Evolutionary conservation across 768 basidiomycete species (phyloP).

Genomic region (Rhodotorula diobovata): DNA sequence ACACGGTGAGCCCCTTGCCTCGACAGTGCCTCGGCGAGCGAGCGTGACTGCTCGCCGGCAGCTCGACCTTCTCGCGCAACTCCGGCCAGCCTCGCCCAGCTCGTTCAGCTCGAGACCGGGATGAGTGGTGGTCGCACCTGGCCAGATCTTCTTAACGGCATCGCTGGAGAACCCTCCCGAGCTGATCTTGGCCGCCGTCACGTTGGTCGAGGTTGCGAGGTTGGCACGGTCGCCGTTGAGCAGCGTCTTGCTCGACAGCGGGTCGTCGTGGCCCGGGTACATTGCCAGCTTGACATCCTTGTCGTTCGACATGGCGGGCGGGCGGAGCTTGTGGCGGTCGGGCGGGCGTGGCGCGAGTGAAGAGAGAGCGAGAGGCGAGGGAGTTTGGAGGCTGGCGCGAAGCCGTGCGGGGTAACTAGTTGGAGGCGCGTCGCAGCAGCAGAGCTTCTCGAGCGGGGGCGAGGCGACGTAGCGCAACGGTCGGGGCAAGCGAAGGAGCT

Average conservation of each 20-base stretch:
- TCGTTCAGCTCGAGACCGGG: too few relatives aligned
- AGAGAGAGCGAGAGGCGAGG: not conserved
- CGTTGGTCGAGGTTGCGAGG: conserved; percentile 7
- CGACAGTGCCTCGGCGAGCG: too few relatives aligned
- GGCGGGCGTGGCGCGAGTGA: not conserved
- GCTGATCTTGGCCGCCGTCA: not conserved
- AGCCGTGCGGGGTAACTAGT: too few relatives aligned
- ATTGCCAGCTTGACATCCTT: conserved; percentile 39
- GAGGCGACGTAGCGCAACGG: too few relatives aligned
- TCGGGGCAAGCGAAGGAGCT: too few relatives aligned
- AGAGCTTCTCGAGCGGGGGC: too few relatives aligned
- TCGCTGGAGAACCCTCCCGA: conserved; percentile 2
- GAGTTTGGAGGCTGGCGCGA: too few relatives aligned
- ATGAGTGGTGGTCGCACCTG: conserved; percentile 12
- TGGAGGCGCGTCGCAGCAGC: too few relatives aligned
- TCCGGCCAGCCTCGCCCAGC: not conserved
- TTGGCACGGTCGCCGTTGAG: conserved; percentile 7
- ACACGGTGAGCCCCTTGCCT: too few relatives aligned
- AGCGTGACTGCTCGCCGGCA: not conserved
- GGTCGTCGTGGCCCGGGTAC: conserved; percentile 26
- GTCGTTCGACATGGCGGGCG: not conserved
- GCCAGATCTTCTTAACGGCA: conserved; percentile 39
- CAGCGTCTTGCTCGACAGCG: conserved; percentile 1
- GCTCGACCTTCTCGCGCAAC: not conserved
- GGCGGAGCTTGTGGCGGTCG: not conserved